phyloP scores from a whole-genome alignment of 2,329 filamentous ascomycete genomes.

The Xylariales sp. region DNA sequence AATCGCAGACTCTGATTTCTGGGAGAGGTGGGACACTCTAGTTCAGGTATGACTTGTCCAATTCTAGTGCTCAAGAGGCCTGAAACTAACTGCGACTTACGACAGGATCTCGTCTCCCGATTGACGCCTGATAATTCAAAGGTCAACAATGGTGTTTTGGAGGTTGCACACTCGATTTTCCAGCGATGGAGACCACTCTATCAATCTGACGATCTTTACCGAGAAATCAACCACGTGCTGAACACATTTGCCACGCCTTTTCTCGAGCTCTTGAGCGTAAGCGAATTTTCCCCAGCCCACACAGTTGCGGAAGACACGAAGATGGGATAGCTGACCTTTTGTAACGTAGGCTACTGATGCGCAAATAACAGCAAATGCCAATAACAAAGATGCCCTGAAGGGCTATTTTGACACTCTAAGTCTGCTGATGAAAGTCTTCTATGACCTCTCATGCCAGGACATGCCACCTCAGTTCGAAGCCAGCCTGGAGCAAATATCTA shows the following conservation, averaged over 20 bases:
- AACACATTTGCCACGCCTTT: conserved; percentile 80
- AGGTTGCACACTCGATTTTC: conserved; percentile 98
- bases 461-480: conserved; percentile 93
- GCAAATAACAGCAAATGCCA: conserved; percentile 68
- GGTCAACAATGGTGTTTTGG: conserved; percentile 88
- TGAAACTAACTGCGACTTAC: conserved; percentile 8
- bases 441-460: conserved; percentile 96
- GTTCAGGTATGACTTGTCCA: conserved; percentile 57
- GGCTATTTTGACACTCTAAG: conserved; percentile 82
- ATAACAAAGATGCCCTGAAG: conserved; percentile 70
- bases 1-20: conserved; percentile 98
- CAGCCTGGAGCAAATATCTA: conserved; percentile 71
- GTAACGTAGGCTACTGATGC: conserved; percentile 56
- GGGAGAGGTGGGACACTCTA: conserved; percentile 91
- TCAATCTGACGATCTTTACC: conserved; percentile 86
- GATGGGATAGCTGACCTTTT: neutral
- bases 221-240: conserved; percentile 95
- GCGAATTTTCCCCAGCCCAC: too few species aligned
- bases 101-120: conserved; percentile 78
- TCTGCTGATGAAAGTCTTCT: conserved; percentile 85
- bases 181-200: conserved; percentile 93
- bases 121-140: conserved; percentile 77
- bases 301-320: too few species aligned
- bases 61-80: neutral
- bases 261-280: conserved; percentile 70